Conservation (phyloP, 2,329 filamentous ascomycete genomes). For the Diaporthe batatas region DNA sequence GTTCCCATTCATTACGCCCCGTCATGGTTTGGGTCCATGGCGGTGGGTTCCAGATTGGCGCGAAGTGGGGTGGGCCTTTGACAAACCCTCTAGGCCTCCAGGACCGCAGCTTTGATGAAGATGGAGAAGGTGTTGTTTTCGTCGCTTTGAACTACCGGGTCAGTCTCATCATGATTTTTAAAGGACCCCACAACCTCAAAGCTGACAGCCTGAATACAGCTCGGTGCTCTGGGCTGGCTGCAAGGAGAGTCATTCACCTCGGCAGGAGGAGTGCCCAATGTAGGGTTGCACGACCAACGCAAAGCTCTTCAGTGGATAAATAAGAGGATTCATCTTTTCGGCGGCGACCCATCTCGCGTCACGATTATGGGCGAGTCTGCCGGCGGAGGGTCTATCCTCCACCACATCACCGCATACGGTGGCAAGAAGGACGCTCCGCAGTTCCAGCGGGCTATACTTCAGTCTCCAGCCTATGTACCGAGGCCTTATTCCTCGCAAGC, state of each 20-base stretch:
- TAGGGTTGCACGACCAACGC: constrained; percentile 55
- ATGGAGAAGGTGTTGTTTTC: constrained; percentile 52
- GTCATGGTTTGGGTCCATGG: constrained; percentile 54
- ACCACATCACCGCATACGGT: constrained; percentile 36
- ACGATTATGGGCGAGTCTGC: constrained; percentile 62
- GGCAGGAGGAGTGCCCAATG: constrained; percentile 54
- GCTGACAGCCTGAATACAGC: constrained; percentile 9
- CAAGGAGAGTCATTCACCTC: constrained; percentile 52
- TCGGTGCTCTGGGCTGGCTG: constrained; percentile 56
- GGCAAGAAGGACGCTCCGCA: constrained; percentile 31
- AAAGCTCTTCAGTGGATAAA: constrained; percentile 61
- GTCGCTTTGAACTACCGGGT: constrained; percentile 55
- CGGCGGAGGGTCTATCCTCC: constrained; percentile 49
- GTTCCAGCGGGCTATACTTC: constrained; percentile 35
- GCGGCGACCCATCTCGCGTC: constrained; percentile 58
- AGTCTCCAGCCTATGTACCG: constrained; percentile 37
- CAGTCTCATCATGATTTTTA: background rate
- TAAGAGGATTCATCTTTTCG: constrained; percentile 58
- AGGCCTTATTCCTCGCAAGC: constrained; percentile 25
- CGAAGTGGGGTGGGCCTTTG: constrained; percentile 48
- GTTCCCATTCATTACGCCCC: background rate
- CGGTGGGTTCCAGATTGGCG: constrained; percentile 52
- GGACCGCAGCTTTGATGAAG: constrained; percentile 41
- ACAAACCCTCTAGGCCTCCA: constrained; percentile 49
- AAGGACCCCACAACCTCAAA: background rate